Percentiles rank a stretch among this genome's conserved stretches.
Conservation (phyloP, 1,284 basidiomycete species). For the Melanopsichium pennsylvanicum region DNA sequence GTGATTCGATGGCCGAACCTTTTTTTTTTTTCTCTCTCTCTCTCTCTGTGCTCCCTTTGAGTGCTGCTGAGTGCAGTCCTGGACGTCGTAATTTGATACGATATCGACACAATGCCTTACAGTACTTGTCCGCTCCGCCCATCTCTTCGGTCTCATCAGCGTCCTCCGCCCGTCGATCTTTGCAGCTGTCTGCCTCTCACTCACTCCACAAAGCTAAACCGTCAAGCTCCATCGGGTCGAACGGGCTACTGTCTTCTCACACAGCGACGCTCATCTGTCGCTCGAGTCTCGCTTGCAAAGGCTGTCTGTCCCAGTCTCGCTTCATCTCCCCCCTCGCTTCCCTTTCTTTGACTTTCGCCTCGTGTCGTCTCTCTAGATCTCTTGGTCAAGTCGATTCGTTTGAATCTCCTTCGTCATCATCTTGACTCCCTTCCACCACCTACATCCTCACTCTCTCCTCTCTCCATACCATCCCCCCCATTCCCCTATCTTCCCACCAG, state of each 20-base stretch:
- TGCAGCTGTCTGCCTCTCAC: constrained; percentile 25
- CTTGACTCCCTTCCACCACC: constrained; percentile 40
- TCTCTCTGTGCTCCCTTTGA: no score
- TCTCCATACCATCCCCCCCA: constrained; percentile 11
- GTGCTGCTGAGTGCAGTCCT: no score
- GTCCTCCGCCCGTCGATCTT: constrained; percentile 34
- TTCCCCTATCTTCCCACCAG: neutral
- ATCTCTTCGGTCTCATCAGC: no score
- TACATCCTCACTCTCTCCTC: constrained; percentile 7
- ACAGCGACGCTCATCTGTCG: constrained; percentile 6
- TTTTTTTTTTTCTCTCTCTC: no score
- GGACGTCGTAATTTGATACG: constrained; percentile 3
- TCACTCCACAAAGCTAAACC: no score
- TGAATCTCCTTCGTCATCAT: constrained; percentile 14
- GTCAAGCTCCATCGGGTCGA: no score
- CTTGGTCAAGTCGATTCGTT: constrained; percentile 1
- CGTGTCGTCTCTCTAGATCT: constrained; percentile 14
- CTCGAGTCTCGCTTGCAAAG: neutral
- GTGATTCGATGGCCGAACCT: constrained; percentile 4
- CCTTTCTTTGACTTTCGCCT: constrained; percentile 1
- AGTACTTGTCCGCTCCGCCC: no score
- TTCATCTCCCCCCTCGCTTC: constrained; percentile 10
- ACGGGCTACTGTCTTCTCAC: neutral
- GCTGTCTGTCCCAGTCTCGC: constrained; percentile 7
- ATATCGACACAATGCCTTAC: no score